phyloP scores from a whole-genome alignment of 2,329 filamentous ascomycete genomes.

The Colletotrichum lini region DNA sequence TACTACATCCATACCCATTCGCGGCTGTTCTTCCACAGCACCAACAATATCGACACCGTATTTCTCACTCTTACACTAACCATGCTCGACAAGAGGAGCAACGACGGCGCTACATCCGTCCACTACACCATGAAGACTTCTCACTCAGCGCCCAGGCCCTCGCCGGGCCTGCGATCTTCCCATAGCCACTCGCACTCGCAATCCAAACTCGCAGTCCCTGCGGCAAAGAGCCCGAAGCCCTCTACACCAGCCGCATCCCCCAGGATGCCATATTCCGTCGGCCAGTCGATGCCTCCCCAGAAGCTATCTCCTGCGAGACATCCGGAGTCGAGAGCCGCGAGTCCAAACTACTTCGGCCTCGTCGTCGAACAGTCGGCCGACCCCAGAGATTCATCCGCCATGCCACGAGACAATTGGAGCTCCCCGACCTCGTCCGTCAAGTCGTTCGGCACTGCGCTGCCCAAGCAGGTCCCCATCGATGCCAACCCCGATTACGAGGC shows the following conservation, averaged over 20 bases:
- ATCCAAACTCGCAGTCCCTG: conserved; percentile 54
- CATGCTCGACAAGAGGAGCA: conserved; percentile 53
- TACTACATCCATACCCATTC: background rate
- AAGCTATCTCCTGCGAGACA: conserved; percentile 61
- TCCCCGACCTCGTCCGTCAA: conserved; percentile 79
- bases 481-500: conserved; percentile 87
- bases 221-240: conserved; percentile 55
- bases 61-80: conserved; percentile 40
- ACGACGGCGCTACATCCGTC: conserved; percentile 51
- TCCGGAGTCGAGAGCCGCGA: conserved; percentile 65
- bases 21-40: background rate
- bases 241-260: conserved; percentile 69
- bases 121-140: conserved; percentile 65
- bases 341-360: conserved; percentile 91
- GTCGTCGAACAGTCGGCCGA: conserved; percentile 73
- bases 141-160: conserved; percentile 50
- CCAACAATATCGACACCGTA: background rate
- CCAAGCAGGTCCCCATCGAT: conserved; percentile 79
- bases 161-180: conserved; percentile 52
- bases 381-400: conserved; percentile 73
- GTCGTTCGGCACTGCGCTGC: conserved; percentile 77
- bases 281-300: conserved; percentile 66
- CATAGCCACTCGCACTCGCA: conserved; percentile 57
- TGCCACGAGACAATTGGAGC: conserved; percentile 82
- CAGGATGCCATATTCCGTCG: conserved; percentile 66